Base-by-base conservation (phyloP, 2,329 filamentous ascomycete species). In the Nemania sp. region DNA sequence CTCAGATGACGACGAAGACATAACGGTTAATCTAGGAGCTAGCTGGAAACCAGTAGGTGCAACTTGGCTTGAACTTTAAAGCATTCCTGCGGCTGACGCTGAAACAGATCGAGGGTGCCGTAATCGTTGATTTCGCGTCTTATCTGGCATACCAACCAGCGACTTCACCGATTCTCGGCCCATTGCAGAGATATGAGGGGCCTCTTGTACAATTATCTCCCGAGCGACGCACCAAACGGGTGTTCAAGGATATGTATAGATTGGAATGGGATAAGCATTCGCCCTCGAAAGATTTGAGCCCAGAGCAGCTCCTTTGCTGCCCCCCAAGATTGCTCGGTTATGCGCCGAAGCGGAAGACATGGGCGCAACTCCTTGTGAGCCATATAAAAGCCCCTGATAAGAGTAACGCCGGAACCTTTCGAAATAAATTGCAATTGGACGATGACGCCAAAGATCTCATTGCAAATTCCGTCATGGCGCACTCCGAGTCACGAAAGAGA, bases 371-470 rank as follows among this genome's bases (percentile, higher is more conserved):
- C 20, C 56, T 59, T 10, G 56, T 59, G 2, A 32, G 18, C 15
- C 32, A 59, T 20, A 32, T 59, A 5, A 7, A 35, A 11, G 7
- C 3, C 12, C 34, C 49, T 10, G 25, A 48, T 13, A 10, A 59
- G 42, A 50, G 43, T 15, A 21, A 59, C 21, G 18, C 51, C 10
- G 54, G 42, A 21, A 59, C 56, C 35, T 59, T 54, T 17, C 13
- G 43, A 15, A 12, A 59, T 12, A 6, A 54, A 15, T 42, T 54
- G 29, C 50, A 59, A 40, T n/a, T 59, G 11, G 56, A 57, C 12
- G 3, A 20, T 7, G 62, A 74, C 73, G 17, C 39, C 5, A 57
- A 57, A 32, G 40, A 40, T 52, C 48, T 52, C 29, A 46, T 57
- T 46, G 35, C 21, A 2, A 57, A 57, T 7, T 57, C 55, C 13